Conservation (phyloP, 1,139 yeast species). For the Casaregolazyma suthepensis region DNA sequence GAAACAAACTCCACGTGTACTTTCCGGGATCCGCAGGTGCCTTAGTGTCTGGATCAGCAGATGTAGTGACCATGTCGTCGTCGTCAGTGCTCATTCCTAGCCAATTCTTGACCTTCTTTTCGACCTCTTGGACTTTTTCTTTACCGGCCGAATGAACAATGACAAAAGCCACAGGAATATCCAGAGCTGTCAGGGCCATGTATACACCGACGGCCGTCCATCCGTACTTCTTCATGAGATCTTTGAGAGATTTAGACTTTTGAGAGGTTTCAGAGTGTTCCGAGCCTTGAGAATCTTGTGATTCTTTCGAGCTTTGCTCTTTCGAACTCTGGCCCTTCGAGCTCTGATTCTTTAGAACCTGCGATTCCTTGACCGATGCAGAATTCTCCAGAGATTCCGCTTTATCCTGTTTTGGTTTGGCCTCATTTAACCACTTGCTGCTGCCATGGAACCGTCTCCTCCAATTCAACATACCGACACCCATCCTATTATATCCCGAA, state of each 20-base stretch:
- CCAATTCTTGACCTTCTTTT: conserved; percentile 51
- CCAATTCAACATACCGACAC: background rate
- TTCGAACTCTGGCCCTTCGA: no score
- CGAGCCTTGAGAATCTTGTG: background rate
- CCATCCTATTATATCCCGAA: background rate
- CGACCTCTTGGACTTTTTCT: conserved; percentile 64
- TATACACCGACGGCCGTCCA: conserved; percentile 87
- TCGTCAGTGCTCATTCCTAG: conserved; percentile 26
- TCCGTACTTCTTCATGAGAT: conserved; percentile 79
- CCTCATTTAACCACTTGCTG: background rate
- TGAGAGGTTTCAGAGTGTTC: background rate
- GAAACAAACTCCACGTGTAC: conserved; percentile 35
- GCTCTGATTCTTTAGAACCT: background rate
- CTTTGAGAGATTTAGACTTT: conserved; percentile 40
- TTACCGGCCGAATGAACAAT: conserved; percentile 83
- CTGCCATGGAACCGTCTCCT: background rate
- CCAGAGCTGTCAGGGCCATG: conserved; percentile 60
- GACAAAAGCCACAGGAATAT: conserved; percentile 75
- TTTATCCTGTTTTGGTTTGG: background rate
- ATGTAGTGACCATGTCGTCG: conserved; percentile 25
- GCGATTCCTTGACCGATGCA: background rate
- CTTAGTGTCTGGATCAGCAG: conserved; percentile 16
- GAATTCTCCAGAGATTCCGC: background rate
- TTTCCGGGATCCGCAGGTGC: conserved; percentile 10
- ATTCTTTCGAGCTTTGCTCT: background rate